Conservation (phyloP, 306 rosid genomes). For the Lathyrus sativus region DNA sequence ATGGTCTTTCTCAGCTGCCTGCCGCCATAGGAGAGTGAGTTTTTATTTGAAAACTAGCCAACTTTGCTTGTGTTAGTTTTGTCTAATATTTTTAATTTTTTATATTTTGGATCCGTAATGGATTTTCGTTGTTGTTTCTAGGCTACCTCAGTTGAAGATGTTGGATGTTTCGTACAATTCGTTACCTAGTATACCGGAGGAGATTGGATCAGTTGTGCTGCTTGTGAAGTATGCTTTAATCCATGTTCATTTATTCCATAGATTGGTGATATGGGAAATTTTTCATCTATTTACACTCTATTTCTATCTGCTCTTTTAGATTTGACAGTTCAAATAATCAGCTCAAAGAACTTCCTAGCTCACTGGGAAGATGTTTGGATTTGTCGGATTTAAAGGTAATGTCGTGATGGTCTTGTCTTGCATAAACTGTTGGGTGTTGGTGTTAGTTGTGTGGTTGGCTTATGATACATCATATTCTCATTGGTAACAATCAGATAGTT, state of each 20-base stretch:
- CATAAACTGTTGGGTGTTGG: slow-evolving; percentile 7
- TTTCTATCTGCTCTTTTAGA: slow-evolving; percentile 48
- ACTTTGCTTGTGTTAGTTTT: slow-evolving; percentile 8
- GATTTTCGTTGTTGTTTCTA: slow-evolving; percentile 35
- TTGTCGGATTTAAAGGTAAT: slow-evolving; percentile 79
- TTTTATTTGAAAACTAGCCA: background rate
- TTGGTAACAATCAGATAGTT: slow-evolving; percentile 11
- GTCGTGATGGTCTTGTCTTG: slow-evolving; percentile 33
- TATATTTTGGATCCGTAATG: background rate
- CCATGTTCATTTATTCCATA: slow-evolving; percentile 18
- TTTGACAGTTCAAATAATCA: slow-evolving; percentile 82
- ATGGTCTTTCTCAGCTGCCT: slow-evolving; percentile 72
- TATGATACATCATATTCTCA: background rate
- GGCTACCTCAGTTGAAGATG: slow-evolving; percentile 71
- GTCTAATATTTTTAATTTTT: background rate
- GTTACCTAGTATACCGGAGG: slow-evolving; percentile 61
- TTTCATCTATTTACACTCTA: background rate
- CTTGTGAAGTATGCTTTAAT: slow-evolving; percentile 72
- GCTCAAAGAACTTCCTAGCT: slow-evolving; percentile 75
- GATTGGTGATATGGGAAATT: slow-evolving; percentile 26
- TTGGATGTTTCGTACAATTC: slow-evolving; percentile 79
- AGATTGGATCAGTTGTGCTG: slow-evolving; percentile 72
- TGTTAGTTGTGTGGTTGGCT: slow-evolving; percentile 21
- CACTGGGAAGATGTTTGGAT: slow-evolving; percentile 69
- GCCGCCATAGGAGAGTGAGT: slow-evolving; percentile 95